Evolutionary conservation across 2,329 filamentous ascomycete genomes (phyloP), one percentile per base, ranked within the genome.

Genomic region (Xylariomycetidae sp.): DNA sequence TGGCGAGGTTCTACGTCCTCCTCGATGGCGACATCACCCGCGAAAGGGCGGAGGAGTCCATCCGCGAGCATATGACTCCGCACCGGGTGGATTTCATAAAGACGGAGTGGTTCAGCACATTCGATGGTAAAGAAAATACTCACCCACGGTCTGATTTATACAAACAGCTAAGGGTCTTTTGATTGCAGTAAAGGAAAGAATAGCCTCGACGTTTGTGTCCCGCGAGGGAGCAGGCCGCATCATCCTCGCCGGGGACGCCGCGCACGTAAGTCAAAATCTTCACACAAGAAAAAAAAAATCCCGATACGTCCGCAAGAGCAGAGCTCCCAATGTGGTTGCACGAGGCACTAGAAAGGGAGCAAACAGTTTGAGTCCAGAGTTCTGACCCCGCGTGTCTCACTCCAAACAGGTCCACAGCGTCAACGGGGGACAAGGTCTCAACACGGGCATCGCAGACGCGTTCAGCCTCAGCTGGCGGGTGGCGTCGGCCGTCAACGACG

Each of bases 361-460:
- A n/a, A n/a, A n/a, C n/a, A n/a, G n/a, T n/a, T n/a, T 23, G n/a
- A 8, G 8, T 23, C 20, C 8, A n/a, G n/a, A 23, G 20, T 8
- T 23, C 8, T 23, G 8, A 23, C 8, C 20, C 8, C 8, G 20
- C 8, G n/a, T 23, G n/a, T 23, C n/a, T 3, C 71, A 77, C 37
- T 72, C 63, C n/a, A n/a, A 23, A 23, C 20, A 23, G 20, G 20
- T 23, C n/a, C 20, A 23, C 20, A 23, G 20, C 1, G 70, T 72
- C 22, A 70, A 72, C 7, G 74, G 72, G 0, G 74, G 72, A 0
- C 73, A 77, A 41, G 74, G 75, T 1, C 62, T 78, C 44, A 79
- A 79, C 43, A 77, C 73, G 0, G 74, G 74, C 4, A 64, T 77
- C 19, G 66, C 70, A 5, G 74, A 78, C 46, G 70, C 72, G 0